Percentiles rank a stretch among this genome's conserved stretches.
These are phyloP conservation scores for Aspergillus sclerotioniger DNA, from an alignment of 495 filamentous ascomycete genomes.

Conservation along the genomic window DNA sequence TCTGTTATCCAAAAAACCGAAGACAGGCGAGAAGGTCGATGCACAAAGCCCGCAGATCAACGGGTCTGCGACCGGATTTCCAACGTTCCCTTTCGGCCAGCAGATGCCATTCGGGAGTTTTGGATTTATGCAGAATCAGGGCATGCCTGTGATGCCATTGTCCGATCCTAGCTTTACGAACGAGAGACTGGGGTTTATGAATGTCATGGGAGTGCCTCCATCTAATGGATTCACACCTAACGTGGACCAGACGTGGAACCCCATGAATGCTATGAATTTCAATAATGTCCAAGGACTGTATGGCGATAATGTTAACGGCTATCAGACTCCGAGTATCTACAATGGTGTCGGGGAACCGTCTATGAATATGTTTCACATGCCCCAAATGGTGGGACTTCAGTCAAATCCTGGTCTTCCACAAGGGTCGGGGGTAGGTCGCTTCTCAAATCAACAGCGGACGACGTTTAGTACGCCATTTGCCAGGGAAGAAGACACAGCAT, in stretches of 20 bases:
- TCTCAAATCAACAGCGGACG: constrained; percentile 72
- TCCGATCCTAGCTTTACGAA: constrained; percentile 39
- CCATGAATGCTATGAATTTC: constrained; percentile 52
- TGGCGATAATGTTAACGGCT: constrained; percentile 43
- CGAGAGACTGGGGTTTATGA: constrained; percentile 51
- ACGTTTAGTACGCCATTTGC: constrained; percentile 58
- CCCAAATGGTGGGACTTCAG: constrained; percentile 29
- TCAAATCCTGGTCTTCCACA: constrained; percentile 33
- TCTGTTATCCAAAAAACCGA: constrained; percentile 35
- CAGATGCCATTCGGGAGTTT: constrained; percentile 35
- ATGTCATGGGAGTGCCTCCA: constrained; percentile 49
- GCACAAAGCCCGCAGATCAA: constrained; percentile 10
- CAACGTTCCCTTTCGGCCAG: constrained; percentile 29
- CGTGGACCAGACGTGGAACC: constrained; percentile 44
- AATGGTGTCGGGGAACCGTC: constrained; percentile 42
- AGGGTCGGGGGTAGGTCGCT: constrained; percentile 42
- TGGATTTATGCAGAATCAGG: constrained; percentile 28
- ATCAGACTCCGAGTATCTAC: constrained; percentile 33
- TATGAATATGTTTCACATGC: constrained; percentile 37
- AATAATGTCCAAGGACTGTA: constrained; percentile 46
- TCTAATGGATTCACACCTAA: constrained; percentile 42
- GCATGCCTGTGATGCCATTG: constrained; percentile 45
- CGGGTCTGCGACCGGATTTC: constrained; percentile 19
- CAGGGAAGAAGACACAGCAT: constrained; percentile 85
- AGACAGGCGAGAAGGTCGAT: constrained; percentile 20